Evolutionary conservation across 2,329 filamentous ascomycete genomes (phyloP).

Genomic region (Lachnum nothofagi): DNA sequence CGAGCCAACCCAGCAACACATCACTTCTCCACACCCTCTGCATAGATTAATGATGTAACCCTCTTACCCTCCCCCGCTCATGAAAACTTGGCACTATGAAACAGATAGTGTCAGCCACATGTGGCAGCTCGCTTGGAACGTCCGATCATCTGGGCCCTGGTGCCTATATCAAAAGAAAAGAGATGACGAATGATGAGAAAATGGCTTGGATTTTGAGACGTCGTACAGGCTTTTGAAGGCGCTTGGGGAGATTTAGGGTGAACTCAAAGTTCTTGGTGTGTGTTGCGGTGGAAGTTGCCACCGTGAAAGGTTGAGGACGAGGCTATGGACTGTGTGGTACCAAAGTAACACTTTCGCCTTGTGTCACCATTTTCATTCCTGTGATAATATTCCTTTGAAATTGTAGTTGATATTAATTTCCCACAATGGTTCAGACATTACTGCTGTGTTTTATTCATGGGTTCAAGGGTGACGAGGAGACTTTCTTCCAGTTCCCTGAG

Average conservation of each 20-base stretch:
- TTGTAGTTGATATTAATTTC: background rate
- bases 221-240: no score
- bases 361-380: no score
- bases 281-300: no score
- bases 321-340: no score
- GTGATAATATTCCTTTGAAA: background rate
- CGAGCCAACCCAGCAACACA: background rate
- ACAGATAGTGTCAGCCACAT: background rate
- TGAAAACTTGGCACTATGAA: background rate
- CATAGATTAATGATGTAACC: background rate
- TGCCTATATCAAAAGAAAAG: background rate
- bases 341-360: no score
- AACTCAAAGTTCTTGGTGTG: no score
- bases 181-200: no score
- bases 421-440: slow-evolving; percentile 53
- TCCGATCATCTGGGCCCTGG: no score
- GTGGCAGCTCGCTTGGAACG: background rate
- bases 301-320: no score
- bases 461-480: slow-evolving; percentile 66
- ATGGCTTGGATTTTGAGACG: no score
- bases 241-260: no score
- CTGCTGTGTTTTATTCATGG: slow-evolving; percentile 71
- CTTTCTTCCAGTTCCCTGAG: slow-evolving; percentile 62
- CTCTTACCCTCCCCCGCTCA: background rate
- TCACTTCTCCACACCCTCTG: background rate